Base-by-base conservation (phyloP, 2,329 filamentous ascomycete species). In the Dendrostoma leiphaemia region DNA sequence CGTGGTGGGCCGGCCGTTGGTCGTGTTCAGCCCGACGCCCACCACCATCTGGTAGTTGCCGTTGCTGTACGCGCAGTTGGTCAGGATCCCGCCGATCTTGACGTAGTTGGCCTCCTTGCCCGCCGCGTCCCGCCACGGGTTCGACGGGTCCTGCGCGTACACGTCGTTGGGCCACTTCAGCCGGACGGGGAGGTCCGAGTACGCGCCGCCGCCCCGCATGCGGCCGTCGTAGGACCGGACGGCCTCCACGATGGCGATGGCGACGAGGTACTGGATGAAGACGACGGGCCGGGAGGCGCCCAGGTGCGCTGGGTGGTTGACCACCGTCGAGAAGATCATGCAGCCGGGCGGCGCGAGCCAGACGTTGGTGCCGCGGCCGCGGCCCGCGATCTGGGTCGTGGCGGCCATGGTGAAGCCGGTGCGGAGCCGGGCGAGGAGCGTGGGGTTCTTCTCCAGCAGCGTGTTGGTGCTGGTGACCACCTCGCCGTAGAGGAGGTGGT, bases 121-220 rank as follows among this genome's bases (percentile, higher is more conserved):
- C 19, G 29, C 29, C 12, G 32, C 38, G 29, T 38, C 37, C 17
- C 28, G 38, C 45, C 47, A 55, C 17, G 55, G 55, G 17, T 29
- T 78, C 50, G 70, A 74, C 6, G 81, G 89, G 64, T 91, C 86
- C 21, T 83, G 76, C 31, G 29, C 71, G 86, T 84, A 93, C 51
- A 99, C 90, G 66, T 99, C 94, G 64, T 99, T 99, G 10, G 94
- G 94, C 94, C 94, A 99, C 70, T 99, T 99, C 29, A 99, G 74
- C 67, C 89, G 91, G 37, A 99, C 80, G 1, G 90, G 89, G 4
- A 97, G 70, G 0, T 83, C 76, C 6, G 83, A 78, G 69, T 95
- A 97, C 7, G 44, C 44, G 26, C 52, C 55, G 2, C 23, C 49
- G 3, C 19, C 44, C 13, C 29, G 13, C 24, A 31, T 13, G 9